Evolutionary conservation across 768 basidiomycete species (phyloP).

Genomic region (Tephrocybe sp.): DNA sequence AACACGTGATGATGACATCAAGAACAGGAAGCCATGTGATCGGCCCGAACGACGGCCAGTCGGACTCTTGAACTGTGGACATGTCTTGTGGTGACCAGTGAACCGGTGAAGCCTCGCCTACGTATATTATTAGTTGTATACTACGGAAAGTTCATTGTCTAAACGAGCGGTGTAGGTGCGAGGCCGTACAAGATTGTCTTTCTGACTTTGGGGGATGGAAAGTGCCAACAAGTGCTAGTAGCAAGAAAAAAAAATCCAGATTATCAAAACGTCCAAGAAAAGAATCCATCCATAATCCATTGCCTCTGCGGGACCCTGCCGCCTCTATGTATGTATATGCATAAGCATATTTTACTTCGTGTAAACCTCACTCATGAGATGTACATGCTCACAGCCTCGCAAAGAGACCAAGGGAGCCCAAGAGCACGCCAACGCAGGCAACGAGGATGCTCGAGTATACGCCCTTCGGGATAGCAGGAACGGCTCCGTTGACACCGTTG

Average conservation of each 20-base stretch:
- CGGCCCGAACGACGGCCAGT: too few species aligned
- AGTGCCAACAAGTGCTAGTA: too few species aligned
- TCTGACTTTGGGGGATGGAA: neutral
- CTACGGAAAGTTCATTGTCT: conserved; percentile 5
- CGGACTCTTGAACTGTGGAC: too few species aligned
- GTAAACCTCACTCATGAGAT: neutral
- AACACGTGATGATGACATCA: too few species aligned
- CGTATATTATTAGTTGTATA: conserved; percentile 1
- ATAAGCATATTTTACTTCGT: neutral
- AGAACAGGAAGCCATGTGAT: too few species aligned
- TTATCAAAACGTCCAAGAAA: too few species aligned
- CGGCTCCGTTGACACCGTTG: conserved; percentile 30
- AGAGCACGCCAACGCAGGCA: conserved; percentile 32
- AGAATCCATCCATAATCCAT: too few species aligned
- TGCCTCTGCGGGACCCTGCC: too few species aligned
- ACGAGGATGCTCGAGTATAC: conserved; percentile 31
- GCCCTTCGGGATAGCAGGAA: conserved; percentile 27
- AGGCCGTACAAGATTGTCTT: neutral
- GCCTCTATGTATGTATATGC: too few species aligned
- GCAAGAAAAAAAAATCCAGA: too few species aligned
- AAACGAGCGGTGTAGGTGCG: conserved; percentile 5
- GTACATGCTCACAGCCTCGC: conserved; percentile 9
- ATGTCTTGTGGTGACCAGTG: too few species aligned
- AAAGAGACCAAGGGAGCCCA: conserved; percentile 30
- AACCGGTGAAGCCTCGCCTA: neutral